Base-by-base conservation (phyloP, 2,329 filamentous ascomycete genomes). In the Penicillium oxalicum region DNA sequence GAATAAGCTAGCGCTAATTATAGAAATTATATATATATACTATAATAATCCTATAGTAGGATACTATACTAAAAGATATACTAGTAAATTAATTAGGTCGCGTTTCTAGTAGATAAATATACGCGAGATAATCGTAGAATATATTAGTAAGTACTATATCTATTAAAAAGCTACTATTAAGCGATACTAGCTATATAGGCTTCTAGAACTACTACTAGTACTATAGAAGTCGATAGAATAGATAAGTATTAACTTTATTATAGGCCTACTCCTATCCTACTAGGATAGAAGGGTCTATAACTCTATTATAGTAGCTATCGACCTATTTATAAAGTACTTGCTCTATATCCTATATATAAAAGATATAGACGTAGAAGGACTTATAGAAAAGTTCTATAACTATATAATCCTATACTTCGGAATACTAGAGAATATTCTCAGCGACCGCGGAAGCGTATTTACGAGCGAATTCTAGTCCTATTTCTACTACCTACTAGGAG, bases 171-270 rank as follows among this genome's bases (percentile, higher is more conserved):
- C 29, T 5, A 11, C 29, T 32, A 32, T 32, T 32, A 32, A 32
- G 29, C 4, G 4, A 32, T 32, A 32, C 4, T 2, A 11, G 29
- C 35, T 18, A 38, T 38, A 38, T 18, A 18, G 35, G 35, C 35
- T 38, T 2, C 35, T 38, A 38, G 35, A 38, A 24, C 12, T 18
- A 18, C n/a, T 38, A 38, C 9, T 18, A 18, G 18, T 38, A 18
- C 2, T 38, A 18, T 32, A 32, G 4, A 43, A 43, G 2, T n/a
- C 12, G 24, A 33, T 29, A 43, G 28, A 43, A 33, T 32, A 43
- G 18, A 33, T 32, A 24, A 43, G 40, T 35, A 32, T 43, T 33
- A 18, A 43, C 26, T 43, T 43, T 43, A 45, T 45, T 36, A 45
- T 36, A 36, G 34, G 4, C 24, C 24, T 45, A 25, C 8, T 37